Conservation (phyloP, 2,329 filamentous ascomycete genomes). For the Alternaria sp. region DNA sequence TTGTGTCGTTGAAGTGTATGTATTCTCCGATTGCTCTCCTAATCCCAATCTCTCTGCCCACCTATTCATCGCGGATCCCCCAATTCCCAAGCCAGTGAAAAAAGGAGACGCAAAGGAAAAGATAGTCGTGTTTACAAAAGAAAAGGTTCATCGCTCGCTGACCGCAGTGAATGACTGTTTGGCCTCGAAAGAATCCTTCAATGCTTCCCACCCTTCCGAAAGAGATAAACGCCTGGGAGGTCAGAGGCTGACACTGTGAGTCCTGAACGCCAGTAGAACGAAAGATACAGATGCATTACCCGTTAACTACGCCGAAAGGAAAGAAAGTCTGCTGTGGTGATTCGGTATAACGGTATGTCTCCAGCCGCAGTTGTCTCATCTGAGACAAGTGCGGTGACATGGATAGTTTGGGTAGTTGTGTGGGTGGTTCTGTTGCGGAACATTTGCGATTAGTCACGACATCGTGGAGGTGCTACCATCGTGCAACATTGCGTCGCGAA, state of each 20-base stretch:
- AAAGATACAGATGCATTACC: background rate
- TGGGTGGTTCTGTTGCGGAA: background rate
- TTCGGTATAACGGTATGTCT: background rate
- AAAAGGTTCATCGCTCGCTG: constrained; percentile 23
- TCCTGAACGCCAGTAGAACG: background rate
- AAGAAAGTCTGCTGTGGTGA: background rate
- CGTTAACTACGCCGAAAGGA: background rate
- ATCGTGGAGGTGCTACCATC: background rate
- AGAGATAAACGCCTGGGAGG: background rate
- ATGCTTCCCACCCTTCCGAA: background rate
- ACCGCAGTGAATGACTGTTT: constrained; percentile 27
- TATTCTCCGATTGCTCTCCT: constrained; percentile 7
- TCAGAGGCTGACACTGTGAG: background rate
- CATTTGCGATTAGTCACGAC: background rate
- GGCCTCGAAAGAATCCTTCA: background rate
- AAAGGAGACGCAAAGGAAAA: constrained; percentile 6
- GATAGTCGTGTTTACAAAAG: constrained; percentile 24
- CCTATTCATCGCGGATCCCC: constrained; percentile 13
- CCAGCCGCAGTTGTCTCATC: background rate
- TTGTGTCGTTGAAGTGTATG: constrained; percentile 43
- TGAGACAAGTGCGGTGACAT: background rate
- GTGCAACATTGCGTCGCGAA: background rate
- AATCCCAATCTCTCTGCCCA: background rate
- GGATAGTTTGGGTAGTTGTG: background rate
- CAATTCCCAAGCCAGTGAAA: constrained; percentile 9